Base-by-base conservation (phyloP, 1,284 basidiomycete genomes). In the Puccinia brachypodii region DNA sequence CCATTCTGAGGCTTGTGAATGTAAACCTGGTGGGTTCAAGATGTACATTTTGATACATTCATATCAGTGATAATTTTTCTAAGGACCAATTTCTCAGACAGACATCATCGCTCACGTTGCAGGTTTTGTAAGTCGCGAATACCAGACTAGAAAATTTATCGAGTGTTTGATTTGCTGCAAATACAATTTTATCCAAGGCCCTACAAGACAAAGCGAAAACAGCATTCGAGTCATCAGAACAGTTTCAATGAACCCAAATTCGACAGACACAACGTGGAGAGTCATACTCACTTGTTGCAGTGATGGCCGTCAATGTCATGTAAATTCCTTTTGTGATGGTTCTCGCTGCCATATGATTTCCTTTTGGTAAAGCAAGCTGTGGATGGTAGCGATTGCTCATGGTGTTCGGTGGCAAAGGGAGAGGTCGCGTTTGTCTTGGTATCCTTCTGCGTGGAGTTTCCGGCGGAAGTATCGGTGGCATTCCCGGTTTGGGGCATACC, bases 131-230 rank as follows among this genome's bases (percentile, higher is more conserved):
- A 19, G 22, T 64, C 1, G 36, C 62, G 36, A 64, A 64, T n/a
- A 64, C 11, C 62, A 64, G 36, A 64, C 33, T 40, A 3, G 62
- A 64, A 31, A 64, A 64, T 22, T 64, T 64, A 22, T 64, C 62
- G n/a, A 64, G 62, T 19, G 62, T 64, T 40, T 64, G 62, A 11
- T 64, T 64, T 40, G 33, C 2, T 3, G 62, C 31, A 64, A 64
- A 64, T 19, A 64, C 62, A 19, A 64, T 36, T 22, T 64, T 64
- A 8, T 64, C 62, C 33, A 64, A 31, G 62, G 62, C 62, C 62
- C 62, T 64, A 14, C 2, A 64, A 1, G 19, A 33, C n/a, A n/a
- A n/a, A n/a, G n/a, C n/a, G n/a, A n/a, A n/a, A 64, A 22, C 14
- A 64, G 36, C 19, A 25, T 56, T 25, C 9, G 6, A 64, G 14